Conservation (phyloP, 2,329 filamentous ascomycete species). For the Microcyclospora pomicola region DNA sequence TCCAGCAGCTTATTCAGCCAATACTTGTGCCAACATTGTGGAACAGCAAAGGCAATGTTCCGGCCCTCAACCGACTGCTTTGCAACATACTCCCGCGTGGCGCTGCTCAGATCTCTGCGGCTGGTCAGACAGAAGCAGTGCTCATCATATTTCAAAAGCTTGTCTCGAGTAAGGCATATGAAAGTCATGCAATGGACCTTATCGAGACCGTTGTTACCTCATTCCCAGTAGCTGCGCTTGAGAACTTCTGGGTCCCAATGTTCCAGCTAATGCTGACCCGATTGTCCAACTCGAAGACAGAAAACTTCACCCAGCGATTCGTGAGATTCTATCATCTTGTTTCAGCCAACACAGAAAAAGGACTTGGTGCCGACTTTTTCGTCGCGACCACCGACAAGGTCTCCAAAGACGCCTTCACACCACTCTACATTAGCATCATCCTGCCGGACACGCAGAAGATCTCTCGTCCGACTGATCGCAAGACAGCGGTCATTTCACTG, state of each 20-base stretch:
- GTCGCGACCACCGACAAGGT: conserved; percentile 71
- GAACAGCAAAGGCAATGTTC: conserved; percentile 87
- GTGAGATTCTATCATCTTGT: conserved; percentile 91
- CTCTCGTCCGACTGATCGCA: conserved; percentile 75
- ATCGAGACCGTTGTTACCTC: conserved; percentile 65
- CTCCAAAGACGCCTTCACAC: conserved; percentile 64
- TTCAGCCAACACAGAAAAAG: conserved; percentile 61
- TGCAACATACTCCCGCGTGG: conserved; percentile 72
- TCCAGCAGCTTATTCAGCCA: conserved; percentile 62
- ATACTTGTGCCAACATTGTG: conserved; percentile 72
- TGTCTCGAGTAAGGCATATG: conserved; percentile 66
- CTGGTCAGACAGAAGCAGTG: conserved; percentile 73
- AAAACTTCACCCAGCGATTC: conserved; percentile 75
- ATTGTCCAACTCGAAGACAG: conserved; percentile 58
- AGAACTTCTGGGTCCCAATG: conserved; percentile 67
- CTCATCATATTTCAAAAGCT: conserved; percentile 95
- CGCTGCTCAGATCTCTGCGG: conserved; percentile 55
- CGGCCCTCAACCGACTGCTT: conserved; percentile 73
- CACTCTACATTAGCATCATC: conserved; percentile 75
- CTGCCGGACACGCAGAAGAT: conserved; percentile 82
- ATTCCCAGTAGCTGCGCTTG: conserved; percentile 59
- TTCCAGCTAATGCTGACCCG: conserved; percentile 68
- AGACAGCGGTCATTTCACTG: conserved; percentile 82
- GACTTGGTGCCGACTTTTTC: conserved; percentile 87
- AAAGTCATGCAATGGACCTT: conserved; percentile 77